phyloP scores from a whole-genome alignment of 306 rosid species.

The Heteromeles arbutifolia region DNA sequence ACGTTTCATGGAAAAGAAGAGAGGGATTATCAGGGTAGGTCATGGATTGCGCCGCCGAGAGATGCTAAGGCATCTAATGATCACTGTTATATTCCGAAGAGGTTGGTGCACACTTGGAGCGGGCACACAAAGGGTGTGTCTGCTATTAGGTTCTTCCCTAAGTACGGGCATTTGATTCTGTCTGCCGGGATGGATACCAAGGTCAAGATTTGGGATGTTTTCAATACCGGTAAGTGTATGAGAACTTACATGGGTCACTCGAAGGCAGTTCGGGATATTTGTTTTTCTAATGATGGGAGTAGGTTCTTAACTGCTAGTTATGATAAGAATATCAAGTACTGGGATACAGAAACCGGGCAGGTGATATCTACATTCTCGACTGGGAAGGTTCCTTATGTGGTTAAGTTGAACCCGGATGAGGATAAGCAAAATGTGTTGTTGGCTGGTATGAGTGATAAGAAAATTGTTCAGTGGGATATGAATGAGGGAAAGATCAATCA shows the following conservation, averaged over 20 bases:
- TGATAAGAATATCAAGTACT: constrained; percentile 95
- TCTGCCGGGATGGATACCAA: constrained; percentile 91
- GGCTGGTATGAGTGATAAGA: constrained; percentile 99
- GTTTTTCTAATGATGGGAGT: constrained; percentile 79
- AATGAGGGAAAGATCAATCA: constrained; percentile 86
- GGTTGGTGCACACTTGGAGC: constrained; percentile 98
- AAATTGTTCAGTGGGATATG: constrained; percentile 99
- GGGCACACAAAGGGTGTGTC: constrained; percentile 95
- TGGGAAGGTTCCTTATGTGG: constrained; percentile 90
- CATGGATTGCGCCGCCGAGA: constrained; percentile 92
- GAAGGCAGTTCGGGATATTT: constrained; percentile 81
- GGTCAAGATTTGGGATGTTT: constrained; percentile 98
- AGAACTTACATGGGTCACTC: constrained; percentile 97
- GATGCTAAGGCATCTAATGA: constrained; percentile 87
- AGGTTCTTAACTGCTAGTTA: constrained; percentile 87
- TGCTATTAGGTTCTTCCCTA: constrained; percentile 91
- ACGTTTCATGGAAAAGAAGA: constrained; percentile 94
- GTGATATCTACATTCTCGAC: constrained; percentile 86
- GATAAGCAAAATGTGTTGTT: constrained; percentile 90
- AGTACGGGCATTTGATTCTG: constrained; percentile 76
- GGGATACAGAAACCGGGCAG: constrained; percentile 98
- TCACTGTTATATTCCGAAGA: constrained; percentile 91
- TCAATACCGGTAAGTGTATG: constrained; percentile 92
- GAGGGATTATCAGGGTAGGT: constrained; percentile 93
- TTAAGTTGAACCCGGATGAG: constrained; percentile 86